phyloP scores from a whole-genome alignment of 163 green algal species.

The Volvox carteri region DNA sequence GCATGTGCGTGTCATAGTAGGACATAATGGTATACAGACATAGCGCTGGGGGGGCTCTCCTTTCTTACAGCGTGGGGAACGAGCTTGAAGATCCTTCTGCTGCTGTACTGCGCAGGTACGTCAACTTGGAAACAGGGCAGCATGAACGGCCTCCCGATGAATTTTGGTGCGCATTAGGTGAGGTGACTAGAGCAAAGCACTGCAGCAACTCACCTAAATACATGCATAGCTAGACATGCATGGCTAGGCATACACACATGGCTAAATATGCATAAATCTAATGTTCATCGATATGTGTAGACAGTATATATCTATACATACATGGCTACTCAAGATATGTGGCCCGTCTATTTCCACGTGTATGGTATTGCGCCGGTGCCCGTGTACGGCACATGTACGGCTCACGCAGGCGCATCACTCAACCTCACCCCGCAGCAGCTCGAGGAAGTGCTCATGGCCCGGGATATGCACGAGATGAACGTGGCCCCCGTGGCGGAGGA shows the following conservation, averaged over 20 bases:
- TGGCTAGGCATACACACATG: neutral
- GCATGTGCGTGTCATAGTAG: slow-evolving; percentile 4
- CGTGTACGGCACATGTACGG: too few relatives aligned
- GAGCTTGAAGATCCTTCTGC: neutral
- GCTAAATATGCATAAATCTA: neutral
- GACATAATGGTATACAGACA: neutral
- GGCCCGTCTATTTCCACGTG: neutral
- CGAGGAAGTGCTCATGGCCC: neutral
- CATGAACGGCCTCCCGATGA: neutral
- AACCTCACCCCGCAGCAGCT: slow-evolving; percentile 20
- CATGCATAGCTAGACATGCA: neutral
- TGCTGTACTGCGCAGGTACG: slow-evolving; percentile 37
- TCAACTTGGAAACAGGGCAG: slow-evolving; percentile 45
- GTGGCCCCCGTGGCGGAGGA: slow-evolving; percentile 25
- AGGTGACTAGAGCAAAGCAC: neutral
- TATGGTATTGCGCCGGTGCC: neutral
- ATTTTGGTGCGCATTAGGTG: slow-evolving; percentile 26
- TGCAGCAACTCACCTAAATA: neutral
- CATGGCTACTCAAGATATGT: neutral
- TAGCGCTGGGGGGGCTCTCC: neutral
- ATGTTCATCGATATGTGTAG: neutral
- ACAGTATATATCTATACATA: neutral
- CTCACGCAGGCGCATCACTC: neutral
- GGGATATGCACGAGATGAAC: neutral
- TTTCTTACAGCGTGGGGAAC: neutral